phyloP scores from a whole-genome alignment of 164 flowering plant species.

The Vitis vinifera region DNA sequence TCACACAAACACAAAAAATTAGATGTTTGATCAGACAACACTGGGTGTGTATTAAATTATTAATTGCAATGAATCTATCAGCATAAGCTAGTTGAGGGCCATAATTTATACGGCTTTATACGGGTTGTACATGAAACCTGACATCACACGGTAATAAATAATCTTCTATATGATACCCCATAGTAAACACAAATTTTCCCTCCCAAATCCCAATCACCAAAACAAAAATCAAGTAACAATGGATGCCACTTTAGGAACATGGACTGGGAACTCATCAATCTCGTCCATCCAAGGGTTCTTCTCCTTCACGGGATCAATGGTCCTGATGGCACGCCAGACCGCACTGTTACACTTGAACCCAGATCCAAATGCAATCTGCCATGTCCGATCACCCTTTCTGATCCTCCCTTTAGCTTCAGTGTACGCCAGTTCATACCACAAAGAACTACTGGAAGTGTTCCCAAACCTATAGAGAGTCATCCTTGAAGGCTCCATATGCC shows the following conservation, averaged over 20 bases:
- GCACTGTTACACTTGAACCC: slow-evolving; percentile 93
- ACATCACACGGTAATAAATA: too few relatives aligned
- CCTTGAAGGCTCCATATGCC: slow-evolving; percentile 92
- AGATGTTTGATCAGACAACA: too few relatives aligned
- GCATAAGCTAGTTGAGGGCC: too few relatives aligned
- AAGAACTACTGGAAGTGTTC: slow-evolving; percentile 76
- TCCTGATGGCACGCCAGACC: slow-evolving; percentile 66
- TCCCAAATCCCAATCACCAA: too few relatives aligned
- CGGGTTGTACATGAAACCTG: too few relatives aligned
- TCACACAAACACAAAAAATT: too few relatives aligned
- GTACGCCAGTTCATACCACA: slow-evolving; percentile 86
- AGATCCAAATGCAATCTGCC: slow-evolving; percentile 91
- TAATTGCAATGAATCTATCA: too few relatives aligned
- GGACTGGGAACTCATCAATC: slow-evolving; percentile 66
- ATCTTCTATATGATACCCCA: too few relatives aligned
- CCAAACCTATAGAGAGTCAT: slow-evolving; percentile 85
- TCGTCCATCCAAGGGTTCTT: slow-evolving; percentile 82
- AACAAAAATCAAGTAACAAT: slow-evolving; percentile 9
- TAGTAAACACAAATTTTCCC: too few relatives aligned
- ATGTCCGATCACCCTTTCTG: slow-evolving; percentile 62
- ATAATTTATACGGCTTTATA: too few relatives aligned
- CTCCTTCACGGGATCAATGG: slow-evolving; percentile 57
- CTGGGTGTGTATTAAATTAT: too few relatives aligned
- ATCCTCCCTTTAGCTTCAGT: slow-evolving; percentile 77
- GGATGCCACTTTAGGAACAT: slow-evolving; percentile 48